phyloP scores from a whole-genome alignment of 1,139 yeast genomes.

The Pichia inconspicua region DNA sequence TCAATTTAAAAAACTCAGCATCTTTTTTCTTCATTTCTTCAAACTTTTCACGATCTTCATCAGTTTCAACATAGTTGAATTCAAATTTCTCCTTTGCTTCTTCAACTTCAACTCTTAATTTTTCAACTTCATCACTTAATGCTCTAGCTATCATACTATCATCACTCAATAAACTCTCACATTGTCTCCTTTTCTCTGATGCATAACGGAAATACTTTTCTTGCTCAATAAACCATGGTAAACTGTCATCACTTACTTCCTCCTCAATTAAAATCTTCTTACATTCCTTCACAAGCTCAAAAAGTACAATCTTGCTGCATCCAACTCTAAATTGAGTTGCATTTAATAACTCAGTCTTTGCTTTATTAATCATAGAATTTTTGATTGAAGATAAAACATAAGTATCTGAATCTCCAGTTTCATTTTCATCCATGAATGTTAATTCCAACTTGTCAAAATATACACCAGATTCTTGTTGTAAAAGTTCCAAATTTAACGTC shows the following conservation, averaged over 20 bases:
- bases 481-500: conserved; percentile 17
- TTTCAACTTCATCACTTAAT: conserved; percentile 16
- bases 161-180: conserved; percentile 9
- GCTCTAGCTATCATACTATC: conserved; percentile 11
- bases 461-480: conserved; percentile 24
- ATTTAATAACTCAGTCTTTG: conserved; percentile 23
- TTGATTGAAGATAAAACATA: conserved; percentile 25
- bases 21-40: background rate
- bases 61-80: conserved; percentile 19
- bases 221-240: conserved; percentile 26
- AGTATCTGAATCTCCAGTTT: conserved; percentile 13
- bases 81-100: conserved; percentile 22
- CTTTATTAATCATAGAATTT: conserved; percentile 17
- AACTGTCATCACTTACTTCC: conserved; percentile 17
- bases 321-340: conserved; percentile 24
- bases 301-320: conserved; percentile 12
- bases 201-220: conserved; percentile 18
- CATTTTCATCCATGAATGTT: background rate
- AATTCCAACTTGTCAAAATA: conserved; percentile 23
- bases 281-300: conserved; percentile 5
- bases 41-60: background rate
- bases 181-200: conserved; percentile 12
- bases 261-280: conserved; percentile 7
- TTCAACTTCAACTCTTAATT: conserved; percentile 17
- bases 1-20: conserved; percentile 3